A percentile compares a stretch with the other conserved stretches of the same genome.
Evolutionary conservation across 768 basidiomycete species (phyloP).

Genomic region (Trametes cingulata): DNA sequence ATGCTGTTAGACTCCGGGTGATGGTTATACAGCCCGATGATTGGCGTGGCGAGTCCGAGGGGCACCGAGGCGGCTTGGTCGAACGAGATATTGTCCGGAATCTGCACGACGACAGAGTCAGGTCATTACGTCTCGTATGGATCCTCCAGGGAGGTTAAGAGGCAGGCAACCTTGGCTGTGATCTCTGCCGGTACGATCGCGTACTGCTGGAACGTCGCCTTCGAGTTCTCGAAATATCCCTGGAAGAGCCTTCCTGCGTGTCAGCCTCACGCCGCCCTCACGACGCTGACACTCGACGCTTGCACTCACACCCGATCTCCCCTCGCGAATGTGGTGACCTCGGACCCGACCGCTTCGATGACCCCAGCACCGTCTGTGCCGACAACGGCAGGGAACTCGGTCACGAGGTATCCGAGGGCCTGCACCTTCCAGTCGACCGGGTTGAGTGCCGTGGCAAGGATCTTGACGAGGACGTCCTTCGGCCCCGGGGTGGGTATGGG

Average conservation of each 20-base stretch:
- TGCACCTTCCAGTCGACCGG: constrained; percentile 38
- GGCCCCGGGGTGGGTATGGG: constrained; percentile 39
- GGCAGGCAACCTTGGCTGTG: constrained; percentile 19
- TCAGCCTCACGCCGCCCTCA: neutral
- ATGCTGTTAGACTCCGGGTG: neutral
- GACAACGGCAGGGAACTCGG: constrained; percentile 38
- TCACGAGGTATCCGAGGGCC: constrained; percentile 28
- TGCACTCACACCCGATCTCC: constrained; percentile 41
- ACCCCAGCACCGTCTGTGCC: constrained; percentile 43
- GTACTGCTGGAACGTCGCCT: constrained; percentile 30
- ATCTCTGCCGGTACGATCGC: constrained; percentile 27
- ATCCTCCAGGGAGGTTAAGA: neutral
- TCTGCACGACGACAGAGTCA: neutral
- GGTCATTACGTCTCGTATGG: too few relatives aligned
- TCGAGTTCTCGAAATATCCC: constrained; percentile 7
- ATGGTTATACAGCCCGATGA: neutral
- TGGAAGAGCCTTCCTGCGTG: constrained; percentile 20
- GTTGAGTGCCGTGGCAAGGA: constrained; percentile 33
- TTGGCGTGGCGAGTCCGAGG: constrained; percentile 20
- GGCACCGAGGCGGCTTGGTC: constrained; percentile 35
- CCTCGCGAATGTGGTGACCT: constrained; percentile 38
- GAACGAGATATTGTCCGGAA: constrained; percentile 31
- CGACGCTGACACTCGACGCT: too few relatives aligned
- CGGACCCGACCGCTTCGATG: constrained; percentile 39
- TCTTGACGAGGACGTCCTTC: constrained; percentile 34